These are phyloP conservation scores for Phyllostachys edulis DNA, from an alignment of 176 grass and related monocot genomes.

Conservation along the genomic window DNA sequence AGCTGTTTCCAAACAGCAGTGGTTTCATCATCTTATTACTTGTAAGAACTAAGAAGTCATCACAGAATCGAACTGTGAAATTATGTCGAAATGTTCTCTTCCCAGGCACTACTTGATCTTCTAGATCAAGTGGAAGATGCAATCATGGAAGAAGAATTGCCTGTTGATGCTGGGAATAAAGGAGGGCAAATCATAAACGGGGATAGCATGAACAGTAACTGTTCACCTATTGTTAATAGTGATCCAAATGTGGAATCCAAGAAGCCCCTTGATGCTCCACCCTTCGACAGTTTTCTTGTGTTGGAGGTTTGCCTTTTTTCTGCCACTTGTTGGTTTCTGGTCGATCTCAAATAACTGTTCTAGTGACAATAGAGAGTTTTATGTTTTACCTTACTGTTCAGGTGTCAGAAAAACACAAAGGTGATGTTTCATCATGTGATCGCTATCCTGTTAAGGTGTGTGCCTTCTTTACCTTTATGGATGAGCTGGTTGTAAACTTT, in stretches of 20 bases:
- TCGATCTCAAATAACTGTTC: background rate
- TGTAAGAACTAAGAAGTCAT: slow-evolving; percentile 19
- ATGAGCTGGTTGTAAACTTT: background rate
- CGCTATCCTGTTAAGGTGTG: slow-evolving; percentile 63
- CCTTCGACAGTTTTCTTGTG: slow-evolving; percentile 71
- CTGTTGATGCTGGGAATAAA: slow-evolving; percentile 27
- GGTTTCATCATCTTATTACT: background rate
- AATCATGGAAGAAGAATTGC: slow-evolving; percentile 71
- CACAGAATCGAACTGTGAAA: background rate
- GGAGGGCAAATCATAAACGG: slow-evolving; percentile 10
- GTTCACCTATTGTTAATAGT: slow-evolving; percentile 24
- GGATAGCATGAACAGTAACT: slow-evolving; percentile 11
- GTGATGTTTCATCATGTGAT: slow-evolving; percentile 49
- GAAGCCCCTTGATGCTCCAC: slow-evolving; percentile 21
- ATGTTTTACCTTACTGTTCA: slow-evolving; percentile 30
- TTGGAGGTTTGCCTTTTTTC: slow-evolving; percentile 63
- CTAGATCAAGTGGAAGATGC: slow-evolving; percentile 97
- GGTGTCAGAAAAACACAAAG: slow-evolving; percentile 88
- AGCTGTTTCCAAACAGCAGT: background rate
- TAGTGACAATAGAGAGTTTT: background rate
- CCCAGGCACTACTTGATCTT: slow-evolving; percentile 79
- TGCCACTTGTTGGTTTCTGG: slow-evolving; percentile 14
- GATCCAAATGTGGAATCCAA: slow-evolving; percentile 24
- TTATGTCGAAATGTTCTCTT: slow-evolving; percentile 23
- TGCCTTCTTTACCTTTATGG: slow-evolving; percentile 9